Conservation (phyloP, 2,329 filamentous ascomycete genomes). For the Penicillium occitanis region DNA sequence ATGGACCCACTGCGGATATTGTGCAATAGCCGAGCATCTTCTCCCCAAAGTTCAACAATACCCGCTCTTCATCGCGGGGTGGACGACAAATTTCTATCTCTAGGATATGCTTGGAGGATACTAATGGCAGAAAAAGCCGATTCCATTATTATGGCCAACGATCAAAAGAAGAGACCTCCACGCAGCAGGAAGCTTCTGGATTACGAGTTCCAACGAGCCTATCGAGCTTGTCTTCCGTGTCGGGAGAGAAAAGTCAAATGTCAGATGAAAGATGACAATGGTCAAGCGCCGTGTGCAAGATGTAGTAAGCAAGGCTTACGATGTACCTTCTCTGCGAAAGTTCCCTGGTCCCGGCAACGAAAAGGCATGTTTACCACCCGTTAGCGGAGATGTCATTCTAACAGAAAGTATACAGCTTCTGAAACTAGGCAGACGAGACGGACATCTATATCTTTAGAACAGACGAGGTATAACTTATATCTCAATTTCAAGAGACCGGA, state of each 20-base stretch:
- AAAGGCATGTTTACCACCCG: neutral
- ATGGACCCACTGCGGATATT: neutral
- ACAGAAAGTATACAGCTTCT: neutral
- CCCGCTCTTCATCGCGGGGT: neutral
- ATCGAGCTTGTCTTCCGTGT: conserved; percentile 12
- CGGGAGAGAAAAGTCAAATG: conserved; percentile 13
- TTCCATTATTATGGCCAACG: neutral
- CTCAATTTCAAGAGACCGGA: neutral
- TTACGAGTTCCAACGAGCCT: conserved; percentile 13
- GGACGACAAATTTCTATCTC: neutral
- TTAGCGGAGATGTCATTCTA: neutral
- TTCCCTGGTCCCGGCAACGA: neutral
- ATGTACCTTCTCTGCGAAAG: neutral
- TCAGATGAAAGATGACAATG: neutral
- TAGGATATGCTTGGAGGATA: neutral
- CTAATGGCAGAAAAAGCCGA: neutral
- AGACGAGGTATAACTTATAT: neutral
- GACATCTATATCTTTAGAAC: neutral
- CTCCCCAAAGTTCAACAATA: neutral
- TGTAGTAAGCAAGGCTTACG: neutral
- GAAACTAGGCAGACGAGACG: neutral
- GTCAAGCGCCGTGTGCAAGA: neutral
- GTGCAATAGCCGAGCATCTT: neutral
- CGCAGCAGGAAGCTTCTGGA: neutral
- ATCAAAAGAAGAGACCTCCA: neutral